Evolutionary conservation across 805 yeast genomes (phyloP), one percentile per base, ranked within the genome.

Genomic region (Spathaspora hagerdaliae): DNA sequence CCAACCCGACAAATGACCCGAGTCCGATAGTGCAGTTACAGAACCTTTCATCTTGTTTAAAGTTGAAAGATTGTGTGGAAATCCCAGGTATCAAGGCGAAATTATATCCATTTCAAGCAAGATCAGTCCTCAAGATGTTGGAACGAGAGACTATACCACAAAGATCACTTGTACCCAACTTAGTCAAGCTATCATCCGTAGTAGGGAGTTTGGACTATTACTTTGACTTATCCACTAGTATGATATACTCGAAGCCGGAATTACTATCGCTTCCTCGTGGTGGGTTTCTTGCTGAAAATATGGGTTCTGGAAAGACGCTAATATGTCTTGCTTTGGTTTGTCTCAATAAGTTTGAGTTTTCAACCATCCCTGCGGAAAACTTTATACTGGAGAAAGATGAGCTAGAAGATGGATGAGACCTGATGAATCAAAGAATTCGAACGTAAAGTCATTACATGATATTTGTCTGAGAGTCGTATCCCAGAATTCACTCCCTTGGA

Each of bases 261-360:
- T 54, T 59, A 3, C 79, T 71, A 51, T 53, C 53, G 11, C 64
- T 80, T 2, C 81, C 86, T 0, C 64, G 76, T 51, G 86, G 86
- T 14, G 87, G 86, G 0, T 78, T 81, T 5, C 58, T 81, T 12
- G 85, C 85, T 1, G 87, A 81, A 47, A 81, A 80, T 70, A 81
- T 81, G 86, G 87, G 87, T 0, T 63, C 81, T 35, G 87, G 87
- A 0, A 81, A 81, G 55, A 81, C 87, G 0, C 70, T 80, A 41
- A 81, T 81, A 5, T 79, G 84, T 52, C 60, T 82, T 27, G 78
- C 82, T 3, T 62, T 81, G 41, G 71, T 84, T 0, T 76, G 84
- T 50, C 53, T 75, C 7, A 75, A 89, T 0, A 79, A 75, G 50
- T 63, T 59, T 52, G 85, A 83, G 41, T 55, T 74, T 1, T 71